Conservation (phyloP, 495 filamentous ascomycete species). For the Penicillium bialowiezense region DNA sequence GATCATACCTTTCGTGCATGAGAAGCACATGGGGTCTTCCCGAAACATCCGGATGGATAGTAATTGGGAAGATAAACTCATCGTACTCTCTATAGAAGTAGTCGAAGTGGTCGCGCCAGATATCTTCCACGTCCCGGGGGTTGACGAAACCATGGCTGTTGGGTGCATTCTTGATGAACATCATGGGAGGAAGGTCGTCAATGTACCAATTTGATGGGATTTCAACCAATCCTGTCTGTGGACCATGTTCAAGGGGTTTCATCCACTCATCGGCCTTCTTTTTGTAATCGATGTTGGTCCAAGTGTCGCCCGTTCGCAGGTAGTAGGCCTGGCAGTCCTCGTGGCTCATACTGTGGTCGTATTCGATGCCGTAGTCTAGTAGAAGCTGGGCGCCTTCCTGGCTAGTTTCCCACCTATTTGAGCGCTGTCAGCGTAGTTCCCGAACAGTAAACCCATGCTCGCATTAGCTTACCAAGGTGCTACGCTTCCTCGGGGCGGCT, state of each 20-base stretch:
- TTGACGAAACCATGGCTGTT: conserved; percentile 61
- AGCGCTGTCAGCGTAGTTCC: not conserved
- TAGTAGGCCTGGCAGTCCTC: conserved; percentile 65
- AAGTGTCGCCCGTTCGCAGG: conserved; percentile 55
- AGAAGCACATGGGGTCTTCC: conserved; percentile 63
- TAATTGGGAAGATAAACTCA: conserved; percentile 67
- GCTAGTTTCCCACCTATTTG: conserved; percentile 58
- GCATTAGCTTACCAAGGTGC: conserved; percentile 50
- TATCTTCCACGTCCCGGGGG: conserved; percentile 52
- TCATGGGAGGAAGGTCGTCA: conserved; percentile 59
- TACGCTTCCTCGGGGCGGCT: conserved; percentile 68
- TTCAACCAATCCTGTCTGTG: conserved; percentile 57
- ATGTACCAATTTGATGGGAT: conserved; percentile 68
- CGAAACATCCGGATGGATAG: conserved; percentile 64
- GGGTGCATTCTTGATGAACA: conserved; percentile 59
- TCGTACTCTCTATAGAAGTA: conserved; percentile 67
- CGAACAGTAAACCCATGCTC: not conserved
- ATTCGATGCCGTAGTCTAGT: conserved; percentile 66
- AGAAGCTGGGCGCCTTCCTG: conserved; percentile 64
- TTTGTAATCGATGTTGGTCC: conserved; percentile 59
- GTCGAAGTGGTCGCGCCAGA: conserved; percentile 63
- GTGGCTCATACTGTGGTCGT: conserved; percentile 65
- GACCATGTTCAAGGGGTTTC: conserved; percentile 54
- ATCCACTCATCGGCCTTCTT: conserved; percentile 64
- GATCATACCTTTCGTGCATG: conserved; percentile 54